Conservation (phyloP, 371 early-diverging fungal species). For the Rhizopus microsporus region DNA sequence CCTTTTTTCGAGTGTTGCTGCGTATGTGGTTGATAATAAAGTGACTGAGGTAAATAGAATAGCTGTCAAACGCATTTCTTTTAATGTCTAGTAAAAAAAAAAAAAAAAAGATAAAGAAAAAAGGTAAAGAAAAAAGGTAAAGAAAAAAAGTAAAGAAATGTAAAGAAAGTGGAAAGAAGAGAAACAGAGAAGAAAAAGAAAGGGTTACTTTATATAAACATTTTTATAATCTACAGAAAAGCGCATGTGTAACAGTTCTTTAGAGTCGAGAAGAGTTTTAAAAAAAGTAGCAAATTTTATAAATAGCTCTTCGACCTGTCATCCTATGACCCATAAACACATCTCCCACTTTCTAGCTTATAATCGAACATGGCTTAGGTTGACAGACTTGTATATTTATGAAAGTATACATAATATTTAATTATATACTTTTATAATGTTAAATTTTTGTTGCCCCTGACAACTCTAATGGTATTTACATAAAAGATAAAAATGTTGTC, state of each 20-base stretch:
- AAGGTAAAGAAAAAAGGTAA: conserved; percentile 7
- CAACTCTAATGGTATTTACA: neutral
- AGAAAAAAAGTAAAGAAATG: conserved; percentile 11
- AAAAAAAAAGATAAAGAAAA: conserved; percentile 14
- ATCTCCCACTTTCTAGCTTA: neutral
- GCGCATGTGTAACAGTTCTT: neutral
- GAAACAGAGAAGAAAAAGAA: neutral
- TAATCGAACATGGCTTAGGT: neutral
- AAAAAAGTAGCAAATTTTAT: neutral
- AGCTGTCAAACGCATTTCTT: conserved; percentile 22
- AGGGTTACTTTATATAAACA: conserved; percentile 4
- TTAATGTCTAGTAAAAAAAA: conserved; percentile 13
- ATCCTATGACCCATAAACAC: neutral
- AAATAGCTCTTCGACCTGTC: neutral
- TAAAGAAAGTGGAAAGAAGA: conserved; percentile 7
- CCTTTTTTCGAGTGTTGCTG: conserved; percentile 26
- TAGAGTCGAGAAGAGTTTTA: neutral
- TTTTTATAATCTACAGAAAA: neutral
- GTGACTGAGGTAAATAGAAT: conserved; percentile 17
- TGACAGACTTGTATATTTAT: too few species aligned
- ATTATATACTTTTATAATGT: too few species aligned
- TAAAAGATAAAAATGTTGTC: neutral
- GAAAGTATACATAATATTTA: too few species aligned
- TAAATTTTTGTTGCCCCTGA: neutral
- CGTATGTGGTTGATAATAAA: conserved; percentile 16